A percentile compares a stretch with the other conserved stretches of the same genome.
Conservation (phyloP, 1,139 yeast species). For the Debaryomyces subglobosus region DNA sequence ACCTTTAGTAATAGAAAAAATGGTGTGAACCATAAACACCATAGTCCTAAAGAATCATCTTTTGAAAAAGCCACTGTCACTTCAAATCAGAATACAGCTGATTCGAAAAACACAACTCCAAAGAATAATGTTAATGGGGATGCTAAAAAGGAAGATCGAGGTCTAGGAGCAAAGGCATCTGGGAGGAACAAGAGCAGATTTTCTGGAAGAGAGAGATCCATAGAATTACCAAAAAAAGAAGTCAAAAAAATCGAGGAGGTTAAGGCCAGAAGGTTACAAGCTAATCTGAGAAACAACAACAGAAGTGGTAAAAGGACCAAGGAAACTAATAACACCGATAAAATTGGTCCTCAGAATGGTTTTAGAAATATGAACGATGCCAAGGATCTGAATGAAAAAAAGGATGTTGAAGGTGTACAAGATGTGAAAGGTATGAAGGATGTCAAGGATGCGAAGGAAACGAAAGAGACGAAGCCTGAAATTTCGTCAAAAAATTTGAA, state of each 20-base stretch:
- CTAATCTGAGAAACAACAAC: neutral
- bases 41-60: neutral
- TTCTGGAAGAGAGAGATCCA: neutral
- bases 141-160: neutral
- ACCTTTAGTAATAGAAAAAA: neutral
- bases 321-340: neutral
- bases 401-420: neutral
- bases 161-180: neutral
- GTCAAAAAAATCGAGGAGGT: neutral
- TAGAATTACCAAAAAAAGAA: neutral
- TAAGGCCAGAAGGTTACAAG: neutral
- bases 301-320: neutral
- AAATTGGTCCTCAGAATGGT: neutral
- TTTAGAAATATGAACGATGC: neutral
- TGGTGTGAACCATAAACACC: neutral
- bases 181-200: neutral
- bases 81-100: neutral
- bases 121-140: neutral
- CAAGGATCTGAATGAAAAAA: neutral
- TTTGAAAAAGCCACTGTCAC: neutral
- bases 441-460: neutral
- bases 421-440: neutral
- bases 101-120: neutral
- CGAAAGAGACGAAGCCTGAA: neutral
- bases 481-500: neutral